Evolutionary conservation across 345 rosid species (phyloP).

Genomic region (Turritis glabra): DNA sequence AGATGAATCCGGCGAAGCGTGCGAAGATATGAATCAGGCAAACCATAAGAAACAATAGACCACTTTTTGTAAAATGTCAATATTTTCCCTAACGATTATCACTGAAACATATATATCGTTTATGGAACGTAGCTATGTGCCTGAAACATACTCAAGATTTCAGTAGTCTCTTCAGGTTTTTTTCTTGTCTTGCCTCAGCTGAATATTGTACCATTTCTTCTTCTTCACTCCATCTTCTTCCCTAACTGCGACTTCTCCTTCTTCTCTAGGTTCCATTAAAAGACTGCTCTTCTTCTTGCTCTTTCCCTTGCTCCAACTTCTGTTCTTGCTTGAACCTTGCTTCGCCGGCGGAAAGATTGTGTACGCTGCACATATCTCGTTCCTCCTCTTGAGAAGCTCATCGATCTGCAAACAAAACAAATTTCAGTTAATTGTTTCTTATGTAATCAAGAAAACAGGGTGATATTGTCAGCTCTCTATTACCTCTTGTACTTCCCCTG

Average conservation of each 20-base stretch:
- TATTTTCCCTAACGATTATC: background rate
- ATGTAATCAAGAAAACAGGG: background rate
- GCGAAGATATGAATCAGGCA: background rate
- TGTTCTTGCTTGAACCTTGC: constrained; percentile 62
- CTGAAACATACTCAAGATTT: background rate
- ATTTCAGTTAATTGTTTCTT: background rate
- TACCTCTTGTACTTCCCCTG: constrained; percentile 85
- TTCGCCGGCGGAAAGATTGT: constrained; percentile 60
- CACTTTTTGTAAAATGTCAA: background rate
- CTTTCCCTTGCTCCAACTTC: constrained; percentile 54
- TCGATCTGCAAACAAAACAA: constrained; percentile 62
- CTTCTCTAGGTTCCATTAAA: constrained; percentile 66
- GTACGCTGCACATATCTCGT: constrained; percentile 77
- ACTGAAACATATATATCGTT: background rate
- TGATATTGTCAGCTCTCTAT: constrained; percentile 17
- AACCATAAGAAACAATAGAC: background rate
- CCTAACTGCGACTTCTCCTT: constrained; percentile 59
- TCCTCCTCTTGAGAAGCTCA: constrained; percentile 78
- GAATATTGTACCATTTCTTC: constrained; percentile 90
- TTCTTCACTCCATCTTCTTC: constrained; percentile 67
- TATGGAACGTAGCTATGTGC: background rate
- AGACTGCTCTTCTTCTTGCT: constrained; percentile 36
- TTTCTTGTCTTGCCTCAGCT: constrained; percentile 76
- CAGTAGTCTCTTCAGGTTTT: constrained; percentile 52
- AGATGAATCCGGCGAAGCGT: background rate